Evolutionary conservation across 257 asterid species (phyloP).

Genomic region (Echites panduratus): DNA sequence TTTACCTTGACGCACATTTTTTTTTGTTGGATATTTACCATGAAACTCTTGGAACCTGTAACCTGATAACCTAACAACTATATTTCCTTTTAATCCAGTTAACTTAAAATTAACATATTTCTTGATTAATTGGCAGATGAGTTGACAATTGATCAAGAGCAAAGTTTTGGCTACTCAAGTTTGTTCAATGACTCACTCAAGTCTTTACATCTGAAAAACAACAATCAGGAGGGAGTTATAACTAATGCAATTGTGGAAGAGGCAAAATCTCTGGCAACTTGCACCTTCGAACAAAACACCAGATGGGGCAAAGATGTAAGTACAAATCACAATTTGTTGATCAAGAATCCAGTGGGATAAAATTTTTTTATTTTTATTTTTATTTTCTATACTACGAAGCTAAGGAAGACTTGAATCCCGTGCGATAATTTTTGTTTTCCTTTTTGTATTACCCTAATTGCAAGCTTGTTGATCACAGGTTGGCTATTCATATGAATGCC

Average conservation of each 20-base stretch:
- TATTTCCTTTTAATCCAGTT: too few species aligned
- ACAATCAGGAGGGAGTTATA: conserved; percentile 6
- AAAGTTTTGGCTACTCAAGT: conserved; percentile 45
- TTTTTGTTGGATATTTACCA: too few species aligned
- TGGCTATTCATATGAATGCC: conserved; percentile 62
- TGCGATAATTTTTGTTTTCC: not conserved
- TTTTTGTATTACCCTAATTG: not conserved
- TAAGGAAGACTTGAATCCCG: too few species aligned
- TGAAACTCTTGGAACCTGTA: too few species aligned
- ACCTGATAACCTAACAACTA: too few species aligned
- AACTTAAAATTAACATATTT: too few species aligned
- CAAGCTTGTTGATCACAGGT: conserved; percentile 30
- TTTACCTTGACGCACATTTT: not conserved
- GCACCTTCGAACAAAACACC: conserved; percentile 62
- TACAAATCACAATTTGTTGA: not conserved
- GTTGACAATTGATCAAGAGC: conserved; percentile 32
- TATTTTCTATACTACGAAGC: too few species aligned
- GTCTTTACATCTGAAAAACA: conserved; percentile 23
- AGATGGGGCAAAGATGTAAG: conserved; percentile 77
- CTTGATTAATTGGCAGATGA: conserved; percentile 35
- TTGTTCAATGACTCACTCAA: conserved; percentile 44
- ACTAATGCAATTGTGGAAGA: conserved; percentile 38
- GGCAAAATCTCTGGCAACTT: conserved; percentile 60
- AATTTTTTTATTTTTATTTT: too few species aligned
- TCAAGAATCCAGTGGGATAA: too few species aligned